These are phyloP conservation scores for Fraxinus latifolia DNA, from an alignment of 305 asterid genomes.

Conservation along the genomic window DNA sequence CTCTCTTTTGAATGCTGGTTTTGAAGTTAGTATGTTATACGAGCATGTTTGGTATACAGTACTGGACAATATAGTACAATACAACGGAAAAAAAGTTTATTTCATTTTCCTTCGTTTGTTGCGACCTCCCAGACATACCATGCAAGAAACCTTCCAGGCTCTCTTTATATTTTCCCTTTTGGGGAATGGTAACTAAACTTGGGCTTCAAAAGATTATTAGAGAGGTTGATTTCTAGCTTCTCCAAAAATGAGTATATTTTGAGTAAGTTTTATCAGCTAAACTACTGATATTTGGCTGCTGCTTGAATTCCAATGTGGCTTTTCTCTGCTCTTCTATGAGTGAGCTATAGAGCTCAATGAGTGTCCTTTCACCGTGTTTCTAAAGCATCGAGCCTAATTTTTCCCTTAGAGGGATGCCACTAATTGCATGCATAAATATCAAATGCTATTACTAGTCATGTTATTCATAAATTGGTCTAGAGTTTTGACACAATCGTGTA, in stretches of 20 bases:
- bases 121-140: background rate
- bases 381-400: background rate
- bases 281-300: background rate
- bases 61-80: background rate
- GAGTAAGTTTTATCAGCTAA: background rate
- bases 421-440: background rate
- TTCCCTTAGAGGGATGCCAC: background rate
- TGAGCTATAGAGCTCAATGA: background rate
- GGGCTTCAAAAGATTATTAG: background rate
- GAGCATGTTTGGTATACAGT: background rate
- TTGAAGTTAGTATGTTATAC: background rate
- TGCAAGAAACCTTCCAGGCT: background rate
- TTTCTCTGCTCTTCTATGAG: background rate
- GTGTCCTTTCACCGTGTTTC: background rate
- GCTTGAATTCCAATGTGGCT: background rate
- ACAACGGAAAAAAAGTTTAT: background rate
- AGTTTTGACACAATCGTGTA: background rate
- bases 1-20: slow-evolving; percentile 21
- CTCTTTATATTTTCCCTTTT: background rate
- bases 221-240: background rate
- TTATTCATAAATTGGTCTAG: background rate
- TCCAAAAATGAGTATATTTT: background rate
- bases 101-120: background rate
- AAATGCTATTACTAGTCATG: background rate
- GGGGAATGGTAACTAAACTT: background rate